These are phyloP conservation scores for Dichotomopilus funicola DNA, from an alignment of 2,329 filamentous ascomycete genomes.

Conservation along the genomic window DNA sequence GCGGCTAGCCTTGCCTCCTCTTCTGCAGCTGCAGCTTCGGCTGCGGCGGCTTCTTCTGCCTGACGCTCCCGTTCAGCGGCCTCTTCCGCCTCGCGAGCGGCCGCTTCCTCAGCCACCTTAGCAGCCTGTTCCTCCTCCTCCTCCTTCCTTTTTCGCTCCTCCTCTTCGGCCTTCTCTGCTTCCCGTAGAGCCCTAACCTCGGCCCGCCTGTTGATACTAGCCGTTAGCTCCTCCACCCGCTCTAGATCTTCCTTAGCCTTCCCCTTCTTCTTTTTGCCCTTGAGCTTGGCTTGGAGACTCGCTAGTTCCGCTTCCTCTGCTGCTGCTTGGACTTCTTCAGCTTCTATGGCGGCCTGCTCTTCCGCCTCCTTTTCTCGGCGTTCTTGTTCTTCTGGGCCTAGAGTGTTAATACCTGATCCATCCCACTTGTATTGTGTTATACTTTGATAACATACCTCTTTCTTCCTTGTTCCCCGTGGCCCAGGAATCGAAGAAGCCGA, in stretches of 20 bases:
- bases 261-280: slow-evolving; percentile 46
- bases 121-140: slow-evolving; percentile 21
- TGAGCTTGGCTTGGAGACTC: slow-evolving; percentile 46
- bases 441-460: slow-evolving; percentile 17
- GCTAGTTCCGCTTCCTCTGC: slow-evolving; percentile 34
- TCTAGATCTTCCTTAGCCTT: slow-evolving; percentile 41
- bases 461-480: slow-evolving; percentile 39
- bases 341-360: slow-evolving; percentile 19
- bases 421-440: slow-evolving; percentile 25
- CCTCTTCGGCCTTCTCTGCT: slow-evolving; percentile 19
- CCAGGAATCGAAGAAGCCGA: slow-evolving; percentile 54
- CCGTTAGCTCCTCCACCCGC: slow-evolving; percentile 34
- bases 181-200: slow-evolving; percentile 35
- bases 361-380: slow-evolving; percentile 15
- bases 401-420: slow-evolving; percentile 32
- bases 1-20: slow-evolving; percentile 22
- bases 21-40: slow-evolving; percentile 20
- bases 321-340: slow-evolving; percentile 18
- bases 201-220: slow-evolving; percentile 31
- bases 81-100: slow-evolving; percentile 10
- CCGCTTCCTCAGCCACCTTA: slow-evolving; percentile 24
- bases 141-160: slow-evolving; percentile 12
- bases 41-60: slow-evolving; percentile 23
- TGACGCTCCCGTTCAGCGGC: slow-evolving; percentile 8
- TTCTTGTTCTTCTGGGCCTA: slow-evolving; percentile 29